phyloP scores from a whole-genome alignment of 169 alveolate genomes.

The Plasmodium ovale region DNA sequence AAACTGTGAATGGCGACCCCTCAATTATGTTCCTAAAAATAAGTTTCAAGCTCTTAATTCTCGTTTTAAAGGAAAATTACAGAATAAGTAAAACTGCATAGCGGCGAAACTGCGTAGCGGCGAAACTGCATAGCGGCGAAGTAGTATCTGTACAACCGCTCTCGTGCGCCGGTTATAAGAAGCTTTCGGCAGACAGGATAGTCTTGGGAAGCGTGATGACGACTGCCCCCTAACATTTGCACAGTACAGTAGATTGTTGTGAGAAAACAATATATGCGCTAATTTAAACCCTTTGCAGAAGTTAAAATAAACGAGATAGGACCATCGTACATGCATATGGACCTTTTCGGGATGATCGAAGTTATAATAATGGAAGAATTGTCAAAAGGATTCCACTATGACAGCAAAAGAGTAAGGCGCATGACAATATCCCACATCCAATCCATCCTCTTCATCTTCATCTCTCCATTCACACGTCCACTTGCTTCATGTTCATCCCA shows the following conservation, averaged over 20 bases:
- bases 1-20: conserved; percentile 16
- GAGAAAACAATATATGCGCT: not conserved
- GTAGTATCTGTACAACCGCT: too few relatives aligned
- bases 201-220: too few relatives aligned
- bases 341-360: conserved; percentile 33
- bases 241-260: too few relatives aligned
- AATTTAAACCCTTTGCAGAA: conserved; percentile 15
- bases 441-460: too few relatives aligned
- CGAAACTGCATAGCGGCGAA: too few relatives aligned
- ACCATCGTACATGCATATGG: conserved; percentile 31
- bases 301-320: conserved; percentile 46
- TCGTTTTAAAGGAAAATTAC: conserved; percentile 56
- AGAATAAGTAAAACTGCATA: conserved; percentile 41
- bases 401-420: conserved; percentile 22
- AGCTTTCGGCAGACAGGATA: too few relatives aligned
- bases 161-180: too few relatives aligned
- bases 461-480: not conserved
- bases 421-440: too few relatives aligned
- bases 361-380: conserved; percentile 22
- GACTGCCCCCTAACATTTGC: too few relatives aligned
- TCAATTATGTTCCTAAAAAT: conserved; percentile 47
- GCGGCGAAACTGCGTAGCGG: too few relatives aligned
- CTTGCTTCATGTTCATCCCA: not conserved
- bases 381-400: conserved; percentile 18
- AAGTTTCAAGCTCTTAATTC: conserved; percentile 38